Conservation (phyloP, 176 grass and related monocot species). For the Aegilops tauschii region DNA sequence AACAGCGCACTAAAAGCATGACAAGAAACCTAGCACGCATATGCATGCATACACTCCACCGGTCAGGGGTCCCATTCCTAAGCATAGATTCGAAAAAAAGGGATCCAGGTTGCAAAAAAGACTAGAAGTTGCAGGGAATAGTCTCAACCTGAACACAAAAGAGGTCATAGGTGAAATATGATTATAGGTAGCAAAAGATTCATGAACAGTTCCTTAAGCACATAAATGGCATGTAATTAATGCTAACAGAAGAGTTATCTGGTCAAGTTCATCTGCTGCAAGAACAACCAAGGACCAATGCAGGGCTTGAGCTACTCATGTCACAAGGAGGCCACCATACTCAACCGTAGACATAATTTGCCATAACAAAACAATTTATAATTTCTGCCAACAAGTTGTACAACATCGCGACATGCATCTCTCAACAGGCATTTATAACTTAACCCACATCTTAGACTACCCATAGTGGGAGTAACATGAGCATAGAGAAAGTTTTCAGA, state of each 20-base stretch:
- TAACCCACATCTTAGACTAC: no score
- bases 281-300: neutral
- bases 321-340: neutral
- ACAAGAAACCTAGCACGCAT: no score
- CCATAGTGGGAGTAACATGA: no score
- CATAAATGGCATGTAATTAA: neutral
- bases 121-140: conserved; percentile 48
- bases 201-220: neutral
- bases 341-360: neutral
- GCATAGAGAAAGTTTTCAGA: no score
- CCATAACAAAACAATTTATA: neutral
- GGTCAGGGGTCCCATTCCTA: neutral
- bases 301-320: neutral
- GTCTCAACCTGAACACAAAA: conserved; percentile 38
- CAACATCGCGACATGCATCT: neutral
- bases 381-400: neutral
- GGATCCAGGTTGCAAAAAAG: conserved; percentile 34
- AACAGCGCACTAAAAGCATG: neutral
- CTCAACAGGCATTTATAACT: neutral
- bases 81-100: conserved; percentile 39
- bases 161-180: neutral
- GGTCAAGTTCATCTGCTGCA: neutral
- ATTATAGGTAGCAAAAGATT: neutral
- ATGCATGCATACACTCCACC: no score
- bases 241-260: neutral